These are phyloP conservation scores for Cryptosporidium sp. DNA, from an alignment of 169 alveolate genomes.

Conservation along the genomic window DNA sequence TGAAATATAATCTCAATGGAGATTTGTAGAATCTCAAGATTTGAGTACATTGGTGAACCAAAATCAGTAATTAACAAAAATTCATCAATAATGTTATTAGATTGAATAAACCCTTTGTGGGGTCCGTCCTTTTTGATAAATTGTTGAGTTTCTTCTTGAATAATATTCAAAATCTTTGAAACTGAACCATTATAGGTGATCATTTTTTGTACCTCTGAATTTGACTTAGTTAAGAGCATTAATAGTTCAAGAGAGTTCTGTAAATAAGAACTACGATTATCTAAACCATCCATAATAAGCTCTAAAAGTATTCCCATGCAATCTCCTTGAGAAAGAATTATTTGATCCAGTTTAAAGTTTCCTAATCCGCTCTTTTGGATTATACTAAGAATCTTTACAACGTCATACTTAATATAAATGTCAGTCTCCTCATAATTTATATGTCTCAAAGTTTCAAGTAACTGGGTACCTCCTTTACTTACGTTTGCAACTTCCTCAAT, in stretches of 20 bases:
- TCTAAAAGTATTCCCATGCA: slow-evolving; percentile 37
- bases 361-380: slow-evolving; percentile 35
- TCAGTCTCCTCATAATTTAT: slow-evolving; percentile 27
- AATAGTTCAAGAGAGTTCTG: slow-evolving; percentile 39
- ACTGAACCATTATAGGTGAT: slow-evolving; percentile 50
- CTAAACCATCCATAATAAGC: slow-evolving; percentile 31
- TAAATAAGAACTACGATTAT: slow-evolving; percentile 35
- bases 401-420: slow-evolving; percentile 44
- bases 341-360: slow-evolving; percentile 22
- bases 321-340: slow-evolving; percentile 52
- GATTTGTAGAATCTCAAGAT: slow-evolving; percentile 16
- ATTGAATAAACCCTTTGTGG: slow-evolving; percentile 17
- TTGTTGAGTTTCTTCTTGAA: slow-evolving; percentile 29
- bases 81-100: slow-evolving; percentile 3
- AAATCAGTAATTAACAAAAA: slow-evolving; percentile 19
- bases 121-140: slow-evolving; percentile 8
- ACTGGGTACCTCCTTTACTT: slow-evolving; percentile 50
- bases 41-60: neutral
- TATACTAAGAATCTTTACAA: slow-evolving; percentile 27
- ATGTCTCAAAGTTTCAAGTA: slow-evolving; percentile 31
- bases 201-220: slow-evolving; percentile 54
- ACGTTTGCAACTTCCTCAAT: slow-evolving; percentile 39
- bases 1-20: slow-evolving; percentile 53
- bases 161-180: slow-evolving; percentile 14
- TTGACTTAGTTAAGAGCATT: slow-evolving; percentile 23